phyloP scores from a whole-genome alignment of 768 basidiomycete species.

The Coprinellus micaceus region DNA sequence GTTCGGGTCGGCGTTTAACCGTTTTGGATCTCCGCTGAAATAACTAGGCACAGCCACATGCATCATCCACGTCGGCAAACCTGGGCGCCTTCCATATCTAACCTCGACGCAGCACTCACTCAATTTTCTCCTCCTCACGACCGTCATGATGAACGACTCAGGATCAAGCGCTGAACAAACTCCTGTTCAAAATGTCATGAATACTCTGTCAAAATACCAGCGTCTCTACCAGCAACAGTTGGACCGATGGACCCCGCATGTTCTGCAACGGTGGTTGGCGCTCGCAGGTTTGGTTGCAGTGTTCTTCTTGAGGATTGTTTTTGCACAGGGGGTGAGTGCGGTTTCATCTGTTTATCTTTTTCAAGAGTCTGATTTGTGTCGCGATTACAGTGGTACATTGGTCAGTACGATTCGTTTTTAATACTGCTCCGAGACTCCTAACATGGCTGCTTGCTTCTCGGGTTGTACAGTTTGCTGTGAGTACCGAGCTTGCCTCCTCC shows the following conservation, averaged over 20 bases:
- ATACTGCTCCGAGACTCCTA: too few relatives aligned
- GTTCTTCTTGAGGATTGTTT: slow-evolving; percentile 82
- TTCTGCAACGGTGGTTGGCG: slow-evolving; percentile 83
- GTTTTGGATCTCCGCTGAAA: slow-evolving; percentile 29
- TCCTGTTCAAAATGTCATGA: slow-evolving; percentile 46
- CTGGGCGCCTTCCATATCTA: slow-evolving; percentile 9
- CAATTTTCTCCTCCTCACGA: slow-evolving; percentile 19
- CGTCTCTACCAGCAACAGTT: slow-evolving; percentile 83
- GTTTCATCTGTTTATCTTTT: not conserved
- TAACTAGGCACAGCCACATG: slow-evolving; percentile 6
- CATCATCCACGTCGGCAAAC: not conserved
- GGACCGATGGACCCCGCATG: slow-evolving; percentile 91
- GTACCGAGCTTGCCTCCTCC: slow-evolving; percentile 28
- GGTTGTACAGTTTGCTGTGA: slow-evolving; percentile 58
- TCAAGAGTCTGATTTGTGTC: slow-evolving; percentile 4
- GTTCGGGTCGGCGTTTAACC: not conserved
- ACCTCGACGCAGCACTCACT: slow-evolving; percentile 7
- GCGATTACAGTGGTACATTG: slow-evolving; percentile 79
- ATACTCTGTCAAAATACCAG: slow-evolving; percentile 49
- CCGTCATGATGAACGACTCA: slow-evolving; percentile 50
- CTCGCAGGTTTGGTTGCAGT: slow-evolving; percentile 66
- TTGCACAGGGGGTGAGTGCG: slow-evolving; percentile 81
- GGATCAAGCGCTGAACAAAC: slow-evolving; percentile 40
- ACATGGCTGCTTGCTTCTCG: not conserved
- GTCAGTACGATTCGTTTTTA: slow-evolving; percentile 49